Base-by-base conservation (phyloP, 305 asterid species). In the Fraxinus floribunda region DNA sequence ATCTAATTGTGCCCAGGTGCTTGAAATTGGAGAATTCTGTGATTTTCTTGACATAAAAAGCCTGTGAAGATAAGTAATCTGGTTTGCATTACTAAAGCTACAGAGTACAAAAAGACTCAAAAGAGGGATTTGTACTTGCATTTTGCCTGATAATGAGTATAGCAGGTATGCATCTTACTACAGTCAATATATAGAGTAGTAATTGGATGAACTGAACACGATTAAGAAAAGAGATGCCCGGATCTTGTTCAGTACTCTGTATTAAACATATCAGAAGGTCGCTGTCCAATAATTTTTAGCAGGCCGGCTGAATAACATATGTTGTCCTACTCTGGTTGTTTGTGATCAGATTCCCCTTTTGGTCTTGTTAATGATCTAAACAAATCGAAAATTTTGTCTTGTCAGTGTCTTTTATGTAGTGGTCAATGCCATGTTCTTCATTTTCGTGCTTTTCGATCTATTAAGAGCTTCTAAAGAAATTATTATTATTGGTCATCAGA, bases 41-140 rank as follows among this genome's bases (percentile, higher is more conserved):
- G 85, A 83, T 77, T 57, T 83, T 78, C 78, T 83, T 0, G 79
- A 78, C 62, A 73, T 81, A n/a, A 81, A 71, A 32, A 36, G 84
- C 3, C 6, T 62, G 49, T 77, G 85, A 4, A 83, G 85, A 55
- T 74, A 3, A 55, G 18, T 22, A 7, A 76, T 83, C 77, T 86
- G 81, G 75, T 78, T 81, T 78, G 85, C 86, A 39, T 83, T 73
- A 34, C 83, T 80, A 36, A 52, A 9, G 35, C 74, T 66, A 66
- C 38, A 66, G 1, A 66, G 74, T 66, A 11, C 8, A 1, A 11
- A 29, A 29, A 66, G 74, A 66, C 7, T 29, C 11, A 66, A 66
- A 66, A 24, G 36, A 11, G 38, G 16, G 18, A 11, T 11, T 9
- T 11, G 74, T 16, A 29, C 38, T 66, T 26, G 38, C 74, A 24